Evolutionary conservation across 2,329 filamentous ascomycete species (phyloP), one percentile per base, ranked within the genome.

Genomic region (Colletotrichum sp.): DNA sequence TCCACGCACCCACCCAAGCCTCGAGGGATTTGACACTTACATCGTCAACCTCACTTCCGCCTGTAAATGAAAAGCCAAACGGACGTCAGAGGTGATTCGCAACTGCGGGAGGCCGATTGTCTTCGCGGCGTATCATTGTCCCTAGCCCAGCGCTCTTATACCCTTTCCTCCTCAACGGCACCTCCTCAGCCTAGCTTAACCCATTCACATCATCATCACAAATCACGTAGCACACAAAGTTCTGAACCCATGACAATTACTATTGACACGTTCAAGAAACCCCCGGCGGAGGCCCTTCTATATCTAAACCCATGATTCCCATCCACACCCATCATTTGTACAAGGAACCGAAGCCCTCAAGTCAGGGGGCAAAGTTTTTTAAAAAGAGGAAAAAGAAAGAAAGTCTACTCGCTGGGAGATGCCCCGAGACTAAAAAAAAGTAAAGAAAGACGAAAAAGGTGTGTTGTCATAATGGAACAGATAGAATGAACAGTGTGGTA

Each of bases 331-430:
- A 18, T 43, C 36, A 63, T 66, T 74, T 71, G 48, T 66, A 71
- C 67, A 71, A 60, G 9, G n/a, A 74, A n/a, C 30, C 32, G 30
- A 60, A 70, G 39, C 36, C 63, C 65, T 52, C 65, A n/a, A 18
- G n/a, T 52, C 32, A 63, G 24, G 32, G 24, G 21, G 43, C 43
- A 52, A 52, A 52, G 12, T 63, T 32, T 34, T n/a, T 30, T 36
- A 2, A 55, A 36, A 26, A 39, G n/a, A 28, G 43, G 36, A 6
- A 6, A 32, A 13, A 16, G 18, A 32, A 67, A 55, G 48, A 39
- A 65, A 61, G 28, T 71, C 68, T 71, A 57, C 30, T 65, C 68
- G 68, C 68, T 65, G 52, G n/a, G 26, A 71, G 55, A 71, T 65
- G 68, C 68, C 60, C 39, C 39, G 30, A 28, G 24, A 55, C 24